phyloP scores from a whole-genome alignment of 768 basidiomycete genomes.

The Leccinum uliginosum region DNA sequence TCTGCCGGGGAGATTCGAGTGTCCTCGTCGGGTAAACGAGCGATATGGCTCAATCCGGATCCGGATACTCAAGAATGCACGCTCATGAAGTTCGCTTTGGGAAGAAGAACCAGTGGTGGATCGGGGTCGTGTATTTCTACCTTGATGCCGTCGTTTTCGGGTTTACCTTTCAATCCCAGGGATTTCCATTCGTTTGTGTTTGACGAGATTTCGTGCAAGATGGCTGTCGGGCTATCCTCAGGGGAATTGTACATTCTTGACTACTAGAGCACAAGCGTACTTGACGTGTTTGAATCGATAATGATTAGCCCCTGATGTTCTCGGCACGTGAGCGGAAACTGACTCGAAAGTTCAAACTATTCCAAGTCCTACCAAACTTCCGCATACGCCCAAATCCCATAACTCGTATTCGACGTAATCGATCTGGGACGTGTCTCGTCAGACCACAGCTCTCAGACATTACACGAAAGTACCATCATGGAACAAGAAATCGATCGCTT shows the following conservation, averaged over 20 bases:
- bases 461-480: conserved; percentile 39
- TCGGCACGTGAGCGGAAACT: conserved; percentile 25
- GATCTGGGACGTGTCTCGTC: conserved; percentile 17
- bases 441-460: conserved; percentile 8
- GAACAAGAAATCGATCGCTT: conserved; percentile 73
- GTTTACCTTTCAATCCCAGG: conserved; percentile 48
- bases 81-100: conserved; percentile 48
- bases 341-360: conserved; percentile 8
- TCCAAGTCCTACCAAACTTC: background rate
- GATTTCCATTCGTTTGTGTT: conserved; percentile 46
- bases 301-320: conserved; percentile 17
- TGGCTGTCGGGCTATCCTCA: conserved; percentile 48
- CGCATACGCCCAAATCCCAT: background rate
- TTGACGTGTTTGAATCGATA: background rate
- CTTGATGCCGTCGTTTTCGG: conserved; percentile 43
- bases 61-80: conserved; percentile 35
- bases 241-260: conserved; percentile 51
- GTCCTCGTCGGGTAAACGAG: conserved; percentile 19
- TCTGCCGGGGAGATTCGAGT: conserved; percentile 13
- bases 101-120: conserved; percentile 9
- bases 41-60: conserved; percentile 14
- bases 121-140: conserved; percentile 16
- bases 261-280: conserved; percentile 11
- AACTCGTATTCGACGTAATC: conserved; percentile 7
- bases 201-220: conserved; percentile 51